Percentiles rank a stretch among this genome's conserved stretches.
phyloP scores from a whole-genome alignment of 1,284 basidiomycete genomes.

The Takashimella tepidaria region DNA sequence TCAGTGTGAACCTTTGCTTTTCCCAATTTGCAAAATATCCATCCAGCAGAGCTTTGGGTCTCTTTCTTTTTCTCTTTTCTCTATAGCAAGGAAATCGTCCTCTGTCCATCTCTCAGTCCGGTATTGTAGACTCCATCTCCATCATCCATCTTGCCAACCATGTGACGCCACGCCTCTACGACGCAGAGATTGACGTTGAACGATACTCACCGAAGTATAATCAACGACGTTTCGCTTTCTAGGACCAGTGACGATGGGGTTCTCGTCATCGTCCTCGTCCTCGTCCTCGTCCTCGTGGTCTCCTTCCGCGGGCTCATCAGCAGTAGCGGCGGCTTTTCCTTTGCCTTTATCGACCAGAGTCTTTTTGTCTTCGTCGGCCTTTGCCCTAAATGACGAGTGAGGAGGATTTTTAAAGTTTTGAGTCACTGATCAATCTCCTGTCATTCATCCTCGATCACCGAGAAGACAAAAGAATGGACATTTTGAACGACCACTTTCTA shows the following conservation, averaged over 20 bases:
- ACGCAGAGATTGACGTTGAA: background rate
- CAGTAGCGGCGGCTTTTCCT: constrained; percentile 30
- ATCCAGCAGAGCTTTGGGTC: no score
- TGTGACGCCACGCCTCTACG: background rate
- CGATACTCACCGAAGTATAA: constrained; percentile 33
- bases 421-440: background rate
- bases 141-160: background rate
- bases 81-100: no score
- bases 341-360: constrained; percentile 24
- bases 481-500: no score
- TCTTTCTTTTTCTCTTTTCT: no score
- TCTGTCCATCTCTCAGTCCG: no score
- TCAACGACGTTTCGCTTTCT: constrained; percentile 30
- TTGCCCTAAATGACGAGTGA: constrained; percentile 16
- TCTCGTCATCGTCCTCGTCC: constrained; percentile 27
- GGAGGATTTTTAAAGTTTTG: background rate
- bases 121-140: background rate
- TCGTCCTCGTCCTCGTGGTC: constrained; percentile 19
- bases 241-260: constrained; percentile 26
- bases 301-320: constrained; percentile 12
- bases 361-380: constrained; percentile 15
- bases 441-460: background rate
- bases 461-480: no score
- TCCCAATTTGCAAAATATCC: no score
- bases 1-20: no score